Conservation (phyloP, 2,329 filamentous ascomycete genomes). For the Cytospora mali region DNA sequence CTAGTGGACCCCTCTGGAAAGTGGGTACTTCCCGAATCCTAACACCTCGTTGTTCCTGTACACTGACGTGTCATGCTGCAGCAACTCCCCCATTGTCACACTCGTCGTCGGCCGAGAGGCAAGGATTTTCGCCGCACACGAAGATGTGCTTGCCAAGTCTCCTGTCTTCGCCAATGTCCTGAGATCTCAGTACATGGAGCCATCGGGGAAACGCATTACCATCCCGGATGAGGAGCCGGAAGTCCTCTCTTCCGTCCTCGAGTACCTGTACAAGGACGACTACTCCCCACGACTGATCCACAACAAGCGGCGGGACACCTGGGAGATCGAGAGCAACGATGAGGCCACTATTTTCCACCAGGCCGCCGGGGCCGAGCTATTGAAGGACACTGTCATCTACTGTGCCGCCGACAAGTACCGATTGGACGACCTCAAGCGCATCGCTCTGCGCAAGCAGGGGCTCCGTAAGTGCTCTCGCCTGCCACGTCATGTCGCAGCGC, state of each 20-base stretch:
- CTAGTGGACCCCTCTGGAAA: conserved; percentile 40
- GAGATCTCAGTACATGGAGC: conserved; percentile 64
- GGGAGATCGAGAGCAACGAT: conserved; percentile 69
- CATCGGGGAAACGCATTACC: conserved; percentile 69
- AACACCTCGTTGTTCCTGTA: conserved; percentile 30
- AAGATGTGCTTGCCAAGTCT: conserved; percentile 77
- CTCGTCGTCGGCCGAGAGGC: conserved; percentile 77
- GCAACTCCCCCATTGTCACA: conserved; percentile 72
- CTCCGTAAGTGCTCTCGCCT: conserved; percentile 60
- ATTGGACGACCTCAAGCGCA: conserved; percentile 79
- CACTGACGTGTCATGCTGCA: conserved; percentile 41
- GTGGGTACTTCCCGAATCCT: conserved; percentile 43
- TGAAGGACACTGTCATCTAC: conserved; percentile 91
- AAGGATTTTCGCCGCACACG: conserved; percentile 88
- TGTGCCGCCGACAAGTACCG: conserved; percentile 85
- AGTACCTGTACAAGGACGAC: conserved; percentile 93
- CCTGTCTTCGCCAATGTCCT: conserved; percentile 75
- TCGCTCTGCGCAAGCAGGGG: conserved; percentile 86
- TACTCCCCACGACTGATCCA: conserved; percentile 83
- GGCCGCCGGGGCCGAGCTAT: conserved; percentile 65
- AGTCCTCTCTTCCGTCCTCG: conserved; percentile 85
- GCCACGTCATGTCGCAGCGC: not conserved
- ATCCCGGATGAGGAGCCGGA: conserved; percentile 87
- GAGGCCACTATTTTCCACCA: conserved; percentile 73
- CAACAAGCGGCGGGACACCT: conserved; percentile 78